Base-by-base conservation (phyloP, 805 yeast species). In the Schwanniomyces occidentalis region DNA sequence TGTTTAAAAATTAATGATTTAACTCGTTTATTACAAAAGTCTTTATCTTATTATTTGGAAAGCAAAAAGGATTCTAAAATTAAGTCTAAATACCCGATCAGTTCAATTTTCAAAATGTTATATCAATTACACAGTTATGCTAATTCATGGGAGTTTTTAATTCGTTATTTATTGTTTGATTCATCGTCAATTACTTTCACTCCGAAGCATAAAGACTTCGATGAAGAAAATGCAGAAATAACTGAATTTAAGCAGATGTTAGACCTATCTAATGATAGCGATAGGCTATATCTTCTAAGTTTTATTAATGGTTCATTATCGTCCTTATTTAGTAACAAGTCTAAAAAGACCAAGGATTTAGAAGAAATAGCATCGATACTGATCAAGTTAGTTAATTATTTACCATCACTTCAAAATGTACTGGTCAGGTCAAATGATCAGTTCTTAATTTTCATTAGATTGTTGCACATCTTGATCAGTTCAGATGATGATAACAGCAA, bases 141-240 rank as follows among this genome's bases (percentile, higher is more conserved):
- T 35, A 49, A 42, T 31, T 32, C 49, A 30, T 45, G 68, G 78
- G 71, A 68, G 30, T 44, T 59, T 13, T 46, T 76, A 8, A 41
- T 71, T 1, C 55, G 63, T 2, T 75, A 69, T 42, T 48, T 71
- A 4, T 45, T 71, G 13, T 60, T 65, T 28, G 86, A 78, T 46
- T 29, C 65, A 2, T 65, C 76, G 0, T 54, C 73, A 1, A 37
- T 65, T 28, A 37, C 27, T 5, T 58, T 52, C 34, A 31, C 28
- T 5, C 35, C 48, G 6, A 42, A 36, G 12, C 41, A 37, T 4
- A 42, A 31, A n/a, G 37, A 35, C 1, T 9, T 32, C 4, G 37
- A 43, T 3, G 53, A 48, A 5, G 40, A 44, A 34, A 39, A 45
- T 3, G 38, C 31, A 6, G 51, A 52, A 16, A 63, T 60, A 24